Evolutionary conservation across 179 eudicot species (phyloP).

Genomic region (Pouteria campechiana): DNA sequence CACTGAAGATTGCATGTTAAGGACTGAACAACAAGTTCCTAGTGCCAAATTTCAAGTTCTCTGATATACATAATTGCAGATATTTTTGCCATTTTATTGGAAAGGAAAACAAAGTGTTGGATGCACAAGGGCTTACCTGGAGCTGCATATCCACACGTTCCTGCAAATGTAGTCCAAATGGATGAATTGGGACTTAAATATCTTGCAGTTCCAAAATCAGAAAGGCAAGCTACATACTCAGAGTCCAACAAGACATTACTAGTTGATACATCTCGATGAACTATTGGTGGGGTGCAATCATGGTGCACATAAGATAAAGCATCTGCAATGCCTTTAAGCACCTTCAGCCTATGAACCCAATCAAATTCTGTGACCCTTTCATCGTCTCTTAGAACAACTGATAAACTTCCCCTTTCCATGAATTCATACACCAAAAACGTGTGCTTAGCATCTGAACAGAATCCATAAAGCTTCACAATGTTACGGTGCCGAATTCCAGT

Average conservation of each 20-base stretch:
- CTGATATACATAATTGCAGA: too few species aligned
- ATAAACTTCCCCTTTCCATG: slow-evolving; percentile 27
- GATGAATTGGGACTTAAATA: slow-evolving; percentile 20
- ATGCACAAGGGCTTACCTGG: slow-evolving; percentile 22
- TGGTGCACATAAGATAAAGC: slow-evolving; percentile 55
- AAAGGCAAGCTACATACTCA: slow-evolving; percentile 29
- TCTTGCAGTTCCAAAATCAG: slow-evolving; percentile 44
- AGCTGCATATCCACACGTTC: slow-evolving; percentile 46
- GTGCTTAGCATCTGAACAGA: slow-evolving; percentile 11
- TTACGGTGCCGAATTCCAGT: slow-evolving; percentile 27
- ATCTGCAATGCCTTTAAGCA: slow-evolving; percentile 32
- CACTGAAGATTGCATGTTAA: too few species aligned
- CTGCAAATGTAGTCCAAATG: slow-evolving; percentile 29
- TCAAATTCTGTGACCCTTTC: slow-evolving; percentile 13
- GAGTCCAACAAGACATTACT: slow-evolving; percentile 30
- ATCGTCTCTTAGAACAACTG: slow-evolving; percentile 6
- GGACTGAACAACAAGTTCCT: too few species aligned
- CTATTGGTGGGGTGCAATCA: slow-evolving; percentile 43
- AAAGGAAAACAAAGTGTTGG: background rate
- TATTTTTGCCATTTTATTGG: too few species aligned
- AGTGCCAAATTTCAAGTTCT: too few species aligned
- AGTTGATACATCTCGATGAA: slow-evolving; percentile 49
- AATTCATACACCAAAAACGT: slow-evolving; percentile 23
- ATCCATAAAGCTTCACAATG: slow-evolving; percentile 27
- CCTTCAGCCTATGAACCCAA: slow-evolving; percentile 32